Percentiles rank a stretch among this genome's conserved stretches.
phyloP scores from a whole-genome alignment of 1,139 yeast genomes.

The Nakaseomyces nivariensis region DNA sequence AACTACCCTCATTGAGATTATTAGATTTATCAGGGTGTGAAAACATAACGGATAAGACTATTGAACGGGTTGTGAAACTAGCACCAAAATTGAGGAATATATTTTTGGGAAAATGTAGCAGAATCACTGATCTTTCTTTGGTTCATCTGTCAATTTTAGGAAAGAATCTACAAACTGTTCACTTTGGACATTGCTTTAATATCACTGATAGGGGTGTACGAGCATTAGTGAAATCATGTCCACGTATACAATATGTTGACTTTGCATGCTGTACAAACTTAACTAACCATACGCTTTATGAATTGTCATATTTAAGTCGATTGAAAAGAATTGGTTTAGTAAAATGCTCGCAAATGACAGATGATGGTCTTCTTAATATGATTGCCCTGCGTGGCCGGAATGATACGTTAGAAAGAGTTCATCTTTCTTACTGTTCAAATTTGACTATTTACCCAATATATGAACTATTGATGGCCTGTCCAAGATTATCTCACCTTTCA shows the following conservation, averaged over 20 bases:
- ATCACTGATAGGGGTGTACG: slow-evolving; percentile 86
- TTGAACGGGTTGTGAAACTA: slow-evolving; percentile 57
- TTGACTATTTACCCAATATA: slow-evolving; percentile 65
- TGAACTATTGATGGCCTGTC: slow-evolving; percentile 68
- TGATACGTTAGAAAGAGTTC: slow-evolving; percentile 82
- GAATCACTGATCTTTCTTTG: slow-evolving; percentile 75
- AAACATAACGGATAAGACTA: slow-evolving; percentile 69
- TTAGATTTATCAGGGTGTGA: slow-evolving; percentile 81
- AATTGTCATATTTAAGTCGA: slow-evolving; percentile 67
- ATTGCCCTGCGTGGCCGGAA: slow-evolving; percentile 63
- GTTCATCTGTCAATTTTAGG: slow-evolving; percentile 66
- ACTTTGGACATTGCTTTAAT: slow-evolving; percentile 86
- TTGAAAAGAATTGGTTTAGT: slow-evolving; percentile 88
- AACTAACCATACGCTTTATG: slow-evolving; percentile 75
- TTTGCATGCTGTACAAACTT: slow-evolving; percentile 89
- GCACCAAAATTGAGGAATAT: slow-evolving; percentile 87
- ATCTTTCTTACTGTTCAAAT: slow-evolving; percentile 81
- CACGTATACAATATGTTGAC: slow-evolving; percentile 83
- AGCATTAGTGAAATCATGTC: slow-evolving; percentile 66
- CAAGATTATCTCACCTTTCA: slow-evolving; percentile 76
- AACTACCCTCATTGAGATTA: slow-evolving; percentile 52
- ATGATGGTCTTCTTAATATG: slow-evolving; percentile 70
- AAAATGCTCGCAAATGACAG: slow-evolving; percentile 82
- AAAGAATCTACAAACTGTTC: slow-evolving; percentile 77
- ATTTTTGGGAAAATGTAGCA: slow-evolving; percentile 79